These are phyloP conservation scores for Moniliella sp. DNA, from an alignment of 1,284 basidiomycete species.

Conservation along the genomic window DNA sequence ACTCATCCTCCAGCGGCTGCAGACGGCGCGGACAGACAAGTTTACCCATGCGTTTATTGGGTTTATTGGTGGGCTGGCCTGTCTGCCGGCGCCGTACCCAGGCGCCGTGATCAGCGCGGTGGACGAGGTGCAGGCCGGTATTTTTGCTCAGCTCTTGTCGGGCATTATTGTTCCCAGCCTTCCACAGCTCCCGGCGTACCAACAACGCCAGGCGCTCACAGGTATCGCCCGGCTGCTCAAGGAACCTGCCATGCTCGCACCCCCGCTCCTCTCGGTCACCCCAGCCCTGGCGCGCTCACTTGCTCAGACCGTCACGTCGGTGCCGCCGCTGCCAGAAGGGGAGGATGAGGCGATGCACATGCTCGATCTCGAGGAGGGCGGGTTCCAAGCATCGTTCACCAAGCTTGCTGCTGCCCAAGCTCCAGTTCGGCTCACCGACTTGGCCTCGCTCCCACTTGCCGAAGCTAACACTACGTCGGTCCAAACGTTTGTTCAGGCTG, in stretches of 20 bases:
- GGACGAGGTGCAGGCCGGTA: slow-evolving; percentile 60
- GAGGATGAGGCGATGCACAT: slow-evolving; percentile 43
- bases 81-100: slow-evolving; percentile 50
- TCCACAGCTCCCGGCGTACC: slow-evolving; percentile 54
- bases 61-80: slow-evolving; percentile 55
- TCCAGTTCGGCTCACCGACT: too few relatives aligned
- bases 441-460: too few relatives aligned
- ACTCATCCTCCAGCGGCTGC: slow-evolving; percentile 61
- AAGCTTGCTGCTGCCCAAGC: slow-evolving; percentile 53
- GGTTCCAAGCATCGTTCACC: slow-evolving; percentile 82
- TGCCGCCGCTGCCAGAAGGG: too few relatives aligned
- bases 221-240: slow-evolving; percentile 62
- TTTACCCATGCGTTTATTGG: slow-evolving; percentile 63
- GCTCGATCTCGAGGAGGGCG: slow-evolving; percentile 69
- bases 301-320: slow-evolving; percentile 37
- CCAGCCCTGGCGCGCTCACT: slow-evolving; percentile 46
- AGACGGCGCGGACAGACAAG: slow-evolving; percentile 68
- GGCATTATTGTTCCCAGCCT: slow-evolving; percentile 64
- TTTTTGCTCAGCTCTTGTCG: slow-evolving; percentile 62
- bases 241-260: slow-evolving; percentile 44
- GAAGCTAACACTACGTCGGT: too few relatives aligned
- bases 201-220: slow-evolving; percentile 63
- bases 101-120: slow-evolving; percentile 56
- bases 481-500: too few relatives aligned
- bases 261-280: slow-evolving; percentile 52